These are phyloP conservation scores for Syzygium oleosum DNA, from an alignment of 345 rosid genomes.

Conservation along the genomic window DNA sequence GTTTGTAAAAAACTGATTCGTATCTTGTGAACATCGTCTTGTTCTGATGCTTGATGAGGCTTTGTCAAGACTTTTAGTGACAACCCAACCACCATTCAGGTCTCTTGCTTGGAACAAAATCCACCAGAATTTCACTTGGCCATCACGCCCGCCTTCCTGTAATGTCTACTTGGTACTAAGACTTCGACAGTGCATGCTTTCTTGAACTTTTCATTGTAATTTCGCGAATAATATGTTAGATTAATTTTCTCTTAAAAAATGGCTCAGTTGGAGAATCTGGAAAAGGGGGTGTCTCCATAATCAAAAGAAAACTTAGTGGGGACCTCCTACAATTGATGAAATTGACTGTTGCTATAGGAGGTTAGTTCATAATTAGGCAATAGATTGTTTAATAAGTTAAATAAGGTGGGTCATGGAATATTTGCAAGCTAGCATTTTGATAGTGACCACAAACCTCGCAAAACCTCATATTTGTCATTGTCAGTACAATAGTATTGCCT, in stretches of 20 bases:
- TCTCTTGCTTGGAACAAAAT: background rate
- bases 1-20: background rate
- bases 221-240: background rate
- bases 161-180: background rate
- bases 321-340: background rate
- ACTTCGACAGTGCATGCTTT: background rate
- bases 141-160: background rate
- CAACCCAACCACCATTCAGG: background rate
- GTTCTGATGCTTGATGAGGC: background rate
- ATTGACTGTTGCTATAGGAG: background rate
- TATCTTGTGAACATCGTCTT: background rate
- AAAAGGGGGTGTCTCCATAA: background rate
- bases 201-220: background rate
- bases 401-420: background rate
- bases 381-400: background rate
- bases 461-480: background rate
- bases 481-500: background rate
- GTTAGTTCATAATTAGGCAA: background rate
- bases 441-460: background rate
- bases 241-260: background rate
- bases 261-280: background rate
- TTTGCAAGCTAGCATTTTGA: slow-evolving; percentile 5
- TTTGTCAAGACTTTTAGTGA: background rate
- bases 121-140: background rate
- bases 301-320: background rate